Evolutionary conservation across 768 basidiomycete genomes (phyloP), one percentile per base, ranked within the genome.

Genomic region (Leccinum uliginosum): DNA sequence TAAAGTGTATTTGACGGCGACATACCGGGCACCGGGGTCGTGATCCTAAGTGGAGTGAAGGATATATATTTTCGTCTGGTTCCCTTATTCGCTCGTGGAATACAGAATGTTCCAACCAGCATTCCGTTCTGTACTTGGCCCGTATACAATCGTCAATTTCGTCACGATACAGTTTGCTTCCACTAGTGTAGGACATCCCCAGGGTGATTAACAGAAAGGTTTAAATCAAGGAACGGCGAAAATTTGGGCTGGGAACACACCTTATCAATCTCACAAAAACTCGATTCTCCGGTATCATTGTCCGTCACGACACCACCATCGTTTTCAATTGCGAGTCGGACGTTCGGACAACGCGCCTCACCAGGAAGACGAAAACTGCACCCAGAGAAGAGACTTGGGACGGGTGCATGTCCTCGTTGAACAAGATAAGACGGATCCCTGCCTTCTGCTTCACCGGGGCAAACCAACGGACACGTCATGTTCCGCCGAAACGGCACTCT

Each of bases 21-120:
- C 70, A 0, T 64, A 87, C 90, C 83, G 38, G 74, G 65, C 32
- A 93, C 68, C 11, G 93, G 92, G 4, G 76, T 74, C 6, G 72
- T 53, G 3, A 86, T 76, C 4, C 62, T 72, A 15, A 97, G 74
- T 1, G 93, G 93, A 3, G 71, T 71, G 63, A 91, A 93, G 0
- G 84, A 81, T 11, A 90, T 67, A 59, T 92, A n/a, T n/a, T 85
- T 44, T 88, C 87, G 1, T 84, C 81, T 0, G 82, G 75, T 17
- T 74, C 68, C 64, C 88, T 86, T 50, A 96, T 73, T n/a, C 81
- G 78, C 47, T 89, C 86, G 56, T 86, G 84, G 53, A 82, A 86
- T 12, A 93, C 80, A 63, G 91, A 96, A 46, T 82, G 82, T 69
- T 98, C 94, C 1, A 98, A 76, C 94, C 94, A 98, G 67, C 91